These are phyloP conservation scores for Rhizomucor pusillus DNA, from an alignment of 371 early-diverging fungal species.

Conservation along the genomic window DNA sequence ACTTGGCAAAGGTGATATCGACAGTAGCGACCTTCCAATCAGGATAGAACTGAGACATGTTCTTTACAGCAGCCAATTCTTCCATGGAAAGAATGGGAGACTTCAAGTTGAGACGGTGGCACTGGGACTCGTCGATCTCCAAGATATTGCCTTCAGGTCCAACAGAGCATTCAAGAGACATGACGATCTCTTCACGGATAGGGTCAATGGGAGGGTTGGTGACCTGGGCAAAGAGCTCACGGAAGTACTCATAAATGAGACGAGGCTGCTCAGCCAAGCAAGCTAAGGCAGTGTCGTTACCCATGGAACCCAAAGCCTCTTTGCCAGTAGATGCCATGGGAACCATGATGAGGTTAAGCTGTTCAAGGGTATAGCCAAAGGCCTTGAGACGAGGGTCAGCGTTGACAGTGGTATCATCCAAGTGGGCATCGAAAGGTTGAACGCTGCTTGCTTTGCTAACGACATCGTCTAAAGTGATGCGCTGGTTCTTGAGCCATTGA, in stretches of 20 bases:
- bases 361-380: constrained; percentile 93
- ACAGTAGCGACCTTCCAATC: constrained; percentile 82
- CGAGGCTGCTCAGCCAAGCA: constrained; percentile 89
- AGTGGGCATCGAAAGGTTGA: constrained; percentile 25
- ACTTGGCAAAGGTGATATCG: constrained; percentile 82
- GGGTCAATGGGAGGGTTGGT: constrained; percentile 98
- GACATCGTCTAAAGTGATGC: constrained; percentile 69
- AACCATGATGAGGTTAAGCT: constrained; percentile 80
- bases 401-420: constrained; percentile 40
- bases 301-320: constrained; percentile 98
- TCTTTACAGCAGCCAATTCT: constrained; percentile 78
- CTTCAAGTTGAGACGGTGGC: constrained; percentile 73
- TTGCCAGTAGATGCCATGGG: constrained; percentile 90
- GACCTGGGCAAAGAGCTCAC: constrained; percentile 96
- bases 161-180: constrained; percentile 92
- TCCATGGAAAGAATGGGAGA: constrained; percentile 86
- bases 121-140: constrained; percentile 79
- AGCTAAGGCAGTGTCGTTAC: constrained; percentile 93
- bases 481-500: constrained; percentile 79
- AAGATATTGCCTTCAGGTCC: constrained; percentile 95
- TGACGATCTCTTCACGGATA: constrained; percentile 96
- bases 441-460: constrained; percentile 14
- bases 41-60: constrained; percentile 58
- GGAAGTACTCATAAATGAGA: constrained; percentile 93
- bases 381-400: constrained; percentile 84